Evolutionary conservation across 2,329 filamentous ascomycete genomes (phyloP), one percentile per base, ranked within the genome.

Genomic region (Cladophialophora chaetospira): DNA sequence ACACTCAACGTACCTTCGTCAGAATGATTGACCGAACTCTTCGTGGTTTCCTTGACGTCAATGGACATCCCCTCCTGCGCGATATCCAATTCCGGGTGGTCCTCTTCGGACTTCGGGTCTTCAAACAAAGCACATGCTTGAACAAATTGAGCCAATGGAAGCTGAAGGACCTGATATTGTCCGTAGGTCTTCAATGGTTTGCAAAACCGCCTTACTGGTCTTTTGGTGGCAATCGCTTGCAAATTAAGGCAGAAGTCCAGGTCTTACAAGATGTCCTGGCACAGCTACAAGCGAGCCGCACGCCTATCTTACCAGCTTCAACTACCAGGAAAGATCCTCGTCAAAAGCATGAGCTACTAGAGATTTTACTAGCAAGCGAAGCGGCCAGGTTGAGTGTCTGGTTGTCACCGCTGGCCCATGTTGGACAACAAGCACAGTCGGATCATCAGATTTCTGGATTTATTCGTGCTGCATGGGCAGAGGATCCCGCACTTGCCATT

Each of bases 11-110:
- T 58, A 82, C 92, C 3, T 97, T 97, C 72, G 78, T 88, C 58
- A 88, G 93, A 29, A 78, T 97, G 63, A 83, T 97, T 56, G 84
- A 88, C 63, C 77, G 87, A 26, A 97, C 93, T 0, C 78, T 96
- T 25, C 82, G 88, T 63, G 88, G 88, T 0, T 77, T 97, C 66
- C 85, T 82, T 61, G 77, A 83, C 48, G 85, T 88, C 10, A 82
- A 83, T 9, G 82, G 84, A 3, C 94, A 99, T 69, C 93, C 94
- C 10, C 83, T 99, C 70, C 89, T 92, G 2, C 82, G 94, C 67
- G 95, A 99, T 70, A 81, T 95, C n/a, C 88, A 94, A 65, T 91
- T 99, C 69, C 89, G 94, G 63, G 84, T 96, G 52, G 77, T 97
- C 10, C 75, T 97, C 2, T 89, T 97, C 65, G 90, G 88, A 13